Conservation (phyloP, 306 rosid species). For the Acacia acuminata region DNA sequence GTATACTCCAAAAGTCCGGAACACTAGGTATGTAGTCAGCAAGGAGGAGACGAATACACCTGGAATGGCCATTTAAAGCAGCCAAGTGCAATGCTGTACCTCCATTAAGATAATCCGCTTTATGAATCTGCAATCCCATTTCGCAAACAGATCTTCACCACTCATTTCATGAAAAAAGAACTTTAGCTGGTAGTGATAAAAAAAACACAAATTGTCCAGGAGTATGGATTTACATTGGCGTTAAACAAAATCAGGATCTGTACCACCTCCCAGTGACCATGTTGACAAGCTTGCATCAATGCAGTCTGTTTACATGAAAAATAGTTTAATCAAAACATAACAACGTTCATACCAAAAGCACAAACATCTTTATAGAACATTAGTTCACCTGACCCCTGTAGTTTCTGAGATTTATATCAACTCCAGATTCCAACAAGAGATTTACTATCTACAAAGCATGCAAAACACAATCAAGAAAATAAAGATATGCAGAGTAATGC, state of each 20-base stretch:
- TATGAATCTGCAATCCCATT: constrained; percentile 68
- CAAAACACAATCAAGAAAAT: constrained; percentile 26
- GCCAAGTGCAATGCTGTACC: constrained; percentile 97
- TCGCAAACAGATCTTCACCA: constrained; percentile 15
- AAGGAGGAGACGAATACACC: constrained; percentile 81
- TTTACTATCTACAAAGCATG: constrained; percentile 69
- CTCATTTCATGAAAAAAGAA: neutral
- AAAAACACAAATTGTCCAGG: constrained; percentile 9
- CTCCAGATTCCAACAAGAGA: constrained; percentile 90
- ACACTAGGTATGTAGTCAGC: constrained; percentile 85
- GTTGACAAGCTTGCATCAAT: constrained; percentile 99
- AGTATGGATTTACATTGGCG: constrained; percentile 66
- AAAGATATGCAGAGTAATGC: neutral
- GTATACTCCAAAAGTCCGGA: constrained; percentile 58
- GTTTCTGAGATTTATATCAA: constrained; percentile 88
- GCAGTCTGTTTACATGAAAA: constrained; percentile 73
- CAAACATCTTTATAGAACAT: neutral
- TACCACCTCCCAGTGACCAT: constrained; percentile 97
- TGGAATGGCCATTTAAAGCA: constrained; percentile 88
- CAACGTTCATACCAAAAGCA: neutral
- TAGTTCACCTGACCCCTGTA: constrained; percentile 94
- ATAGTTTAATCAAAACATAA: neutral
- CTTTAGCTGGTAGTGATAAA: constrained; percentile 1
- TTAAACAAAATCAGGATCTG: constrained; percentile 68
- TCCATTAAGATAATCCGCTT: constrained; percentile 90